Evolutionary conservation across 1,139 yeast species (phyloP).

Genomic region (Geotrichum australiense): DNA sequence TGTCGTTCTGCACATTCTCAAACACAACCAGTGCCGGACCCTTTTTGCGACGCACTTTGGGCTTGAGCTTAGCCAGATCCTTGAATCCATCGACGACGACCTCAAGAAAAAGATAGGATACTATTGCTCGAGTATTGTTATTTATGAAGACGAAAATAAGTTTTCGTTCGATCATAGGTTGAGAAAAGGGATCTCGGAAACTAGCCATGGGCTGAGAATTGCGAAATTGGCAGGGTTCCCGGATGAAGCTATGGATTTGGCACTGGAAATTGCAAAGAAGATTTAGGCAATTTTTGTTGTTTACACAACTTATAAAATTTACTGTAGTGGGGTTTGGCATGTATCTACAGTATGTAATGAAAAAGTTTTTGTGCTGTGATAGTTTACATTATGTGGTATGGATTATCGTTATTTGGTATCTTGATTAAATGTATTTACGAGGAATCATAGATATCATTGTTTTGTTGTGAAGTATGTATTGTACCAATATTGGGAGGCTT

Average conservation of each 20-base stretch:
- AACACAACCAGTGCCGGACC: slow-evolving; percentile 59
- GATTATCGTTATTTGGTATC: no score
- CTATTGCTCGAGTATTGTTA: slow-evolving; percentile 45
- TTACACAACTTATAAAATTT: no score
- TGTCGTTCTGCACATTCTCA: slow-evolving; percentile 52
- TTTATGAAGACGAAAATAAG: slow-evolving; percentile 14
- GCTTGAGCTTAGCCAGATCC: slow-evolving; percentile 46
- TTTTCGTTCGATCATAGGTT: slow-evolving; percentile 54
- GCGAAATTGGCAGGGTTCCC: slow-evolving; percentile 70
- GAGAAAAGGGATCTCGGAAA: slow-evolving; percentile 61
- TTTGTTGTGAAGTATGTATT: no score
- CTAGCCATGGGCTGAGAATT: slow-evolving; percentile 79
- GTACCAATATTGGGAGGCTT: no score
- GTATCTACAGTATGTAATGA: no score
- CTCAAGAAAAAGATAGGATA: slow-evolving; percentile 36
- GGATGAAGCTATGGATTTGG: slow-evolving; percentile 42
- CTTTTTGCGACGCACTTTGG: slow-evolving; percentile 95
- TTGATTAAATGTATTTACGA: no score
- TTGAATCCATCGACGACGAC: slow-evolving; percentile 29
- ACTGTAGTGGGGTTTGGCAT: no score
- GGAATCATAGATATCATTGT: no score
- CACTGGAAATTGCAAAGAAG: no score
- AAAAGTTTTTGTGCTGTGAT: no score
- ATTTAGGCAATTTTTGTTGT: no score
- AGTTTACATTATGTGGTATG: no score